A percentile compares a stretch with the other conserved stretches of the same genome.
Conservation (phyloP, 75 land plant genomes). For the Selaginella moellendorffii region DNA sequence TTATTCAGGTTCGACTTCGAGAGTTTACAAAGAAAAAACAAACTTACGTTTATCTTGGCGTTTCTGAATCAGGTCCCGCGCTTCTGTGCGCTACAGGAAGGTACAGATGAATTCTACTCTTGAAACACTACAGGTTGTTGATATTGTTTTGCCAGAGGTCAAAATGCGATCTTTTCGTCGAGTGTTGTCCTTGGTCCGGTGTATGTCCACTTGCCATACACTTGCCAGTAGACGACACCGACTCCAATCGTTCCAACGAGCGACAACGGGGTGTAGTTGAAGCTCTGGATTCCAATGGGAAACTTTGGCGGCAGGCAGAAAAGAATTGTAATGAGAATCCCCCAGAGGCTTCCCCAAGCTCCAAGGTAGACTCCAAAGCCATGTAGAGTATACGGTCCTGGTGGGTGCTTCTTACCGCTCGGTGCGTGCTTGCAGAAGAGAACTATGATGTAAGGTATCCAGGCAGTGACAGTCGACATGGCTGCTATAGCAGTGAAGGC, state of each 20-base stretch:
- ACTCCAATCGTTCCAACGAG: background rate
- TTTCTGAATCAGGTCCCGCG: no score
- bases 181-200: background rate
- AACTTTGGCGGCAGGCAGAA: background rate
- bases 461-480: constrained; percentile 12
- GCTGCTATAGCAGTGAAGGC: constrained; percentile 10
- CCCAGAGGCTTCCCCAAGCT: constrained; percentile 5
- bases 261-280: background rate
- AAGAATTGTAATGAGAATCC: background rate
- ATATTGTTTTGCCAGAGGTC: no score
- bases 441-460: background rate
- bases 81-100: no score
- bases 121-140: no score
- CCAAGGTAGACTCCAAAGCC: background rate
- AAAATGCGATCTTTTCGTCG: no score
- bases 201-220: background rate
- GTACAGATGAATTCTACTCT: no score
- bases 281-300: background rate
- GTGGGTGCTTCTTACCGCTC: background rate
- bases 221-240: constrained; percentile 2
- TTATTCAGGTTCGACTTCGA: no score
- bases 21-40: no score
- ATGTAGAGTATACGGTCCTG: constrained; percentile 6
- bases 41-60: no score
- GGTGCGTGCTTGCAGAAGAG: background rate